A percentile compares a stretch with the other conserved stretches of the same genome.
Evolutionary conservation across 2,329 filamentous ascomycete species (phyloP).

Genomic region (Erysiphe neolycopersici): DNA sequence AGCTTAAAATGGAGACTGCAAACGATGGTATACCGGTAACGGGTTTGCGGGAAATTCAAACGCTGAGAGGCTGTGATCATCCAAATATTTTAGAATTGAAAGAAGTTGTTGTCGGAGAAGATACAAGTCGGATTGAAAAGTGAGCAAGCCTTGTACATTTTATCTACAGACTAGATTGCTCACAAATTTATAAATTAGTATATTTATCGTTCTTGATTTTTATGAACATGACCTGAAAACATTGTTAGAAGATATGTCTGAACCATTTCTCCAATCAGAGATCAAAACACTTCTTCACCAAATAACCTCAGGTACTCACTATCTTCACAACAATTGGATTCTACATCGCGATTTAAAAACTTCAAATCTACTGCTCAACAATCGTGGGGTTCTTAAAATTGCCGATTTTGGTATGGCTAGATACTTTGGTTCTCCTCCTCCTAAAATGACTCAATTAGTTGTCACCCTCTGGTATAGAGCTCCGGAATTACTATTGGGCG

Average conservation of each 20-base stretch:
- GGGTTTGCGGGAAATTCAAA: slow-evolving; percentile 79
- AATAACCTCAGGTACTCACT: slow-evolving; percentile 52
- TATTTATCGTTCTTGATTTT: slow-evolving; percentile 92
- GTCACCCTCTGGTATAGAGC: slow-evolving; percentile 94
- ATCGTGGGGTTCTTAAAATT: slow-evolving; percentile 80
- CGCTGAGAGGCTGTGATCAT: slow-evolving; percentile 55
- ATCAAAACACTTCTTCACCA: slow-evolving; percentile 75
- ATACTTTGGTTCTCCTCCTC: slow-evolving; percentile 53
- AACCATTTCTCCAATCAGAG: slow-evolving; percentile 80
- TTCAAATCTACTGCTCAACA: slow-evolving; percentile 81
- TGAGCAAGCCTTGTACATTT: slow-evolving; percentile 10
- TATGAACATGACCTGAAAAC: slow-evolving; percentile 91
- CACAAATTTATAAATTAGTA: slow-evolving; percentile 21
- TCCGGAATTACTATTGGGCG: slow-evolving; percentile 69
- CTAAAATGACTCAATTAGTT: slow-evolving; percentile 68
- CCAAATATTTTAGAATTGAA: slow-evolving; percentile 56
- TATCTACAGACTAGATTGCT: neutral
- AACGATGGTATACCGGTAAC: slow-evolving; percentile 65
- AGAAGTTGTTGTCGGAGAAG: slow-evolving; percentile 60
- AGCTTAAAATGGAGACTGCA: slow-evolving; percentile 61
- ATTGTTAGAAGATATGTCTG: slow-evolving; percentile 76
- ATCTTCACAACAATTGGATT: slow-evolving; percentile 75
- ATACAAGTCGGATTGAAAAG: slow-evolving; percentile 26
- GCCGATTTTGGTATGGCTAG: slow-evolving; percentile 97
- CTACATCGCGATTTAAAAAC: slow-evolving; percentile 86